Conservation (phyloP, 208 protist species). For the Vickermania ingenoplastis region DNA sequence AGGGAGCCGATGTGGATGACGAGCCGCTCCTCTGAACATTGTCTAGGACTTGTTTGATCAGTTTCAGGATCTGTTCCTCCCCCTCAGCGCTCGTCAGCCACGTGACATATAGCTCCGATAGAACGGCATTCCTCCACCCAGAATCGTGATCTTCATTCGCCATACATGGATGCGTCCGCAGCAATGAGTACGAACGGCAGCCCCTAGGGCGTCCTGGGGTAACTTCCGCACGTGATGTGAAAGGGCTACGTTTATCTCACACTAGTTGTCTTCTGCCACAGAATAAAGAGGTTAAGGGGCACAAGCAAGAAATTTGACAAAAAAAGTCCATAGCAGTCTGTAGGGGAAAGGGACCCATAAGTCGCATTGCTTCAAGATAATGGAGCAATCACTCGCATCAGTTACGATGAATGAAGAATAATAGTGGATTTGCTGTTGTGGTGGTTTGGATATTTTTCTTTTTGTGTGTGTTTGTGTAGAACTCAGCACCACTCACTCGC, state of each 20-base stretch:
- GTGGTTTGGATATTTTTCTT: too few species aligned
- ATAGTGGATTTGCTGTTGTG: too few species aligned
- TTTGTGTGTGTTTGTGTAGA: conserved; percentile 6
- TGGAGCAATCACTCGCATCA: too few species aligned
- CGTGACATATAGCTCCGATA: conserved; percentile 63
- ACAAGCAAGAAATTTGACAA: neutral
- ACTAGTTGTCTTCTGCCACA: neutral
- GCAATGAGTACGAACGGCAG: too few species aligned
- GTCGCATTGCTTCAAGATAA: neutral
- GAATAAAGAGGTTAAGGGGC: neutral
- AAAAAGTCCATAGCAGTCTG: neutral
- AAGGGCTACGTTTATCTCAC: too few species aligned
- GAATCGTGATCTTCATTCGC: conserved; percentile 21
- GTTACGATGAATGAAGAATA: too few species aligned
- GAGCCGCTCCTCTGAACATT: neutral
- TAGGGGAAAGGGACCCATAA: neutral
- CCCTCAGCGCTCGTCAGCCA: conserved; percentile 52
- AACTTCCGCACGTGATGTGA: too few species aligned
- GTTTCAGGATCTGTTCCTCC: conserved; percentile 33
- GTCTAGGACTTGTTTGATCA: conserved; percentile 27
- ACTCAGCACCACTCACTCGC: too few species aligned
- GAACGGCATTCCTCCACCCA: conserved; percentile 45
- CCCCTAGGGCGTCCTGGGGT: too few species aligned
- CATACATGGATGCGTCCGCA: too few species aligned
- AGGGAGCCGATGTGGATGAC: too few species aligned